phyloP scores from a whole-genome alignment of 352 stramenopile genomes.

The Phytophthora quininea region DNA sequence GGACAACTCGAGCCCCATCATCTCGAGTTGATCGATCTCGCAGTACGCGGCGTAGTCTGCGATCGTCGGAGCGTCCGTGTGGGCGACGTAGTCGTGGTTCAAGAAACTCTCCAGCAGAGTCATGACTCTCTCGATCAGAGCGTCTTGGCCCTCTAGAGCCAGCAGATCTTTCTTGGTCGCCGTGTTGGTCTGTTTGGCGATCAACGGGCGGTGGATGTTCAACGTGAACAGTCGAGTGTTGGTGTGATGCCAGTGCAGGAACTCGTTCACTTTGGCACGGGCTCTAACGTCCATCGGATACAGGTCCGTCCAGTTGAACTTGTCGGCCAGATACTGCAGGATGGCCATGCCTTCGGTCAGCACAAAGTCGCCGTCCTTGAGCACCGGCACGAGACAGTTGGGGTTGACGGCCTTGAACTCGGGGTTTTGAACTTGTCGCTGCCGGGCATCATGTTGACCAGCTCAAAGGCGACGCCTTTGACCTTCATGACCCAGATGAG shows the following conservation, averaged over 20 bases:
- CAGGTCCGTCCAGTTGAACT: too few species aligned
- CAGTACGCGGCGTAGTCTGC: constrained; percentile 59
- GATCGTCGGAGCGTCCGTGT: constrained; percentile 45
- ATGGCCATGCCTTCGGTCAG: constrained; percentile 41
- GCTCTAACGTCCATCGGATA: constrained; percentile 44
- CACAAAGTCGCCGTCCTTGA: constrained; percentile 44
- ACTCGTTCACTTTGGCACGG: constrained; percentile 55
- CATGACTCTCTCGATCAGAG: constrained; percentile 40
- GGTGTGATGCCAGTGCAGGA: constrained; percentile 57
- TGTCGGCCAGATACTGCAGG: too few species aligned
- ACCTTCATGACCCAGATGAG: constrained; percentile 53
- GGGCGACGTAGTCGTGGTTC: constrained; percentile 46
- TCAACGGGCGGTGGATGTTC: constrained; percentile 35
- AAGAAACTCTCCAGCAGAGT: constrained; percentile 49
- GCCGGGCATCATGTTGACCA: constrained; percentile 39
- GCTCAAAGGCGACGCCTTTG: constrained; percentile 47
- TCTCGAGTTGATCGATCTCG: constrained; percentile 61
- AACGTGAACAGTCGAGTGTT: constrained; percentile 42
- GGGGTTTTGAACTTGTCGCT: constrained; percentile 43
- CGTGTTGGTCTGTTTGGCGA: constrained; percentile 14
- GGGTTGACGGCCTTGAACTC: constrained; percentile 65
- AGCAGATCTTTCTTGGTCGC: constrained; percentile 32
- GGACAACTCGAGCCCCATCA: constrained; percentile 46
- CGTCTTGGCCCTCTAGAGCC: constrained; percentile 31
- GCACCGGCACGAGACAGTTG: constrained; percentile 41